phyloP scores from a whole-genome alignment of 345 rosid species.

The Eucalyptus curtisii region DNA sequence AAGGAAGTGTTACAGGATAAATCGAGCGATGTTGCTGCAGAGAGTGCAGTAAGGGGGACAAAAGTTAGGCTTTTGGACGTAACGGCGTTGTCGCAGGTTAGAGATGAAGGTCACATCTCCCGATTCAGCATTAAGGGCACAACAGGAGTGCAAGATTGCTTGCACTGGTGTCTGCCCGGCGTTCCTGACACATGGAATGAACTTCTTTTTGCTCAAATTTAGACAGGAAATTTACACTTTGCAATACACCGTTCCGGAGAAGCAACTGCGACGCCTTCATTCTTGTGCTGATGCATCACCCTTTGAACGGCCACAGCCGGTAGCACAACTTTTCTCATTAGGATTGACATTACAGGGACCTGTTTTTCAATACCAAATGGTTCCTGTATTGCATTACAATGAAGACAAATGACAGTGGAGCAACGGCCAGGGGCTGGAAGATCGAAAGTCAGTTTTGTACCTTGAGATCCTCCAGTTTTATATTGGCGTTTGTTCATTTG shows the following conservation, averaged over 20 bases:
- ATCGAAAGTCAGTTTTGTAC: not conserved
- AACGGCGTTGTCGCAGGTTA: slow-evolving; percentile 7
- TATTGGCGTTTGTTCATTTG: not conserved
- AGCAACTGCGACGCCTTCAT: not conserved
- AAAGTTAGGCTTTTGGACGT: slow-evolving; percentile 12
- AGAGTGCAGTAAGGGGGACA: slow-evolving; percentile 8
- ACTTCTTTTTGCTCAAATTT: slow-evolving; percentile 21
- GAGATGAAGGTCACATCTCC: slow-evolving; percentile 24
- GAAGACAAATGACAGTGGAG: not conserved
- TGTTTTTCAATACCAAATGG: not conserved
- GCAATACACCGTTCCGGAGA: not conserved
- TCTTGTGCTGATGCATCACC: not conserved
- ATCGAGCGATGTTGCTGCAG: slow-evolving; percentile 3
- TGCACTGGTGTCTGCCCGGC: slow-evolving; percentile 45
- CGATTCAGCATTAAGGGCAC: slow-evolving; percentile 2
- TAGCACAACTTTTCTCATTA: not conserved
- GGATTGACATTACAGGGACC: not conserved
- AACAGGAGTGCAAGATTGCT: slow-evolving; percentile 4
- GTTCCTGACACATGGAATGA: slow-evolving; percentile 48
- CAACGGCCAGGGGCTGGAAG: not conserved
- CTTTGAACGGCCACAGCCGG: not conserved
- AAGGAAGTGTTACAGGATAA: slow-evolving; percentile 11
- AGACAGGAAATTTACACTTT: not conserved
- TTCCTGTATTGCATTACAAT: not conserved
- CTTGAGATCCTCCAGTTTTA: not conserved